Evolutionary conservation across 1,139 yeast species (phyloP).

Genomic region (Fermentozyma sake): DNA sequence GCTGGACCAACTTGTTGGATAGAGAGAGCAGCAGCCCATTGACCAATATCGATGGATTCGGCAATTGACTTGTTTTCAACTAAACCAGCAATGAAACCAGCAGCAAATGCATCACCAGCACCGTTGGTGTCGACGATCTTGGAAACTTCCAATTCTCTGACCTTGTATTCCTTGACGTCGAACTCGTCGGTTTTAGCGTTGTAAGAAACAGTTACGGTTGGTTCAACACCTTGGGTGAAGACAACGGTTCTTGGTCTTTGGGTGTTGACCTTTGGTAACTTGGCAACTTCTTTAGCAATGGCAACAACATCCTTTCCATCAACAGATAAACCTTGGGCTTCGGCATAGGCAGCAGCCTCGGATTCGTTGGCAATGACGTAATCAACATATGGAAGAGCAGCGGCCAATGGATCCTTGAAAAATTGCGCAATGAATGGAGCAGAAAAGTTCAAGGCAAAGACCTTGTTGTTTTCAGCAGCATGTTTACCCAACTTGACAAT

Average conservation of each 20-base stretch:
- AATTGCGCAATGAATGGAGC: constrained; percentile 97
- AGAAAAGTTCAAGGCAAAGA: constrained; percentile 79
- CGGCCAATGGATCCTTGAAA: constrained; percentile 87
- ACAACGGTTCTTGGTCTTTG: constrained; percentile 76
- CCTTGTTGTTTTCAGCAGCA: constrained; percentile 81
- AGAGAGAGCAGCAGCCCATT: constrained; percentile 92
- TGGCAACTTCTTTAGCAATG: constrained; percentile 79
- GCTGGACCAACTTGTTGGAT: constrained; percentile 94
- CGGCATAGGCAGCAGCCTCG: constrained; percentile 94
- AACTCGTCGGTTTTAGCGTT: constrained; percentile 43
- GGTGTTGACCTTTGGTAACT: constrained; percentile 70
- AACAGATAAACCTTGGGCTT: constrained; percentile 62
- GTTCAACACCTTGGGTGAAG: constrained; percentile 90
- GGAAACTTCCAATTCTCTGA: constrained; percentile 61
- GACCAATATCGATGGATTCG: constrained; percentile 77
- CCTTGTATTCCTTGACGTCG: constrained; percentile 53
- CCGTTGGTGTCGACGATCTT: constrained; percentile 92
- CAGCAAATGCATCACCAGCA: constrained; percentile 99
- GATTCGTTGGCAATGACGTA: constrained; percentile 92
- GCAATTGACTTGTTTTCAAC: constrained; percentile 67
- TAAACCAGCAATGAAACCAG: constrained; percentile 90
- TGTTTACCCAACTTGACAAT: constrained; percentile 86
- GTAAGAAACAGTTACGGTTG: constrained; percentile 71
- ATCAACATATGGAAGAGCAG: constrained; percentile 82
- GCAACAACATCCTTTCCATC: constrained; percentile 58